Evolutionary conservation across 192 early-diverging fungal species (phyloP).

Genomic region (Paraglomus brasilianum): DNA sequence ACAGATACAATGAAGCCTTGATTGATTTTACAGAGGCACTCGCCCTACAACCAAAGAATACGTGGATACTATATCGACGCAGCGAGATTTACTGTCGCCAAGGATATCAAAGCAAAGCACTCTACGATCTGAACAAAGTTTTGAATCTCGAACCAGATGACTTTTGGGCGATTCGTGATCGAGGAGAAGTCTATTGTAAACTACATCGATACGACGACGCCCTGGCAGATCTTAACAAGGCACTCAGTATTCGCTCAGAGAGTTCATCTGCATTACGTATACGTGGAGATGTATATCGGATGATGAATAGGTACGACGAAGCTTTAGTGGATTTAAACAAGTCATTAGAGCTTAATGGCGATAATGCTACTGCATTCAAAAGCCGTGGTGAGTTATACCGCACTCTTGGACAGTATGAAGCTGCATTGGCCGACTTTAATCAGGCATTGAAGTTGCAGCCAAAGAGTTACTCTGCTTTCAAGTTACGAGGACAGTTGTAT

Average conservation of each 20-base stretch:
- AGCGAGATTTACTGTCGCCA: slow-evolving; percentile 12
- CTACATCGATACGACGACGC: slow-evolving; percentile 10
- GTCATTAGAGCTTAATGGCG: neutral
- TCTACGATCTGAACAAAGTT: neutral
- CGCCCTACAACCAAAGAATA: neutral
- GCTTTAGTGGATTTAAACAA: neutral
- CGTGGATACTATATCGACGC: neutral
- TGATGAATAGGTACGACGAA: slow-evolving; percentile 4
- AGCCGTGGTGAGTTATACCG: slow-evolving; percentile 1
- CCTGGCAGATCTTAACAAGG: neutral
- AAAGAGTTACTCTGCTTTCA: slow-evolving; percentile 3
- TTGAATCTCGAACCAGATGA: neutral
- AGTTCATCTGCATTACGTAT: slow-evolving; percentile 11
- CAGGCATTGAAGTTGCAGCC: neutral
- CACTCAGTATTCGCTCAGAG: neutral
- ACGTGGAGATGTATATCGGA: neutral
- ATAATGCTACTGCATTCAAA: neutral
- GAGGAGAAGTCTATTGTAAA: slow-evolving; percentile 4
- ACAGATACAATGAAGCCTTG: slow-evolving; percentile 4
- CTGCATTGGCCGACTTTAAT: slow-evolving; percentile 14
- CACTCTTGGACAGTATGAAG: slow-evolving; percentile 10
- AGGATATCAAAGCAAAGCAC: slow-evolving; percentile 4
- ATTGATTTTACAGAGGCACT: slow-evolving; percentile 18
- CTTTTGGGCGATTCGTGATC: slow-evolving; percentile 16
- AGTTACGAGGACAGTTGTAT: neutral